A percentile compares a stretch with the other conserved stretches of the same genome.
These are phyloP conservation scores for Aegilops bicornis DNA, from an alignment of 176 grass and related monocot species.

Conservation along the genomic window DNA sequence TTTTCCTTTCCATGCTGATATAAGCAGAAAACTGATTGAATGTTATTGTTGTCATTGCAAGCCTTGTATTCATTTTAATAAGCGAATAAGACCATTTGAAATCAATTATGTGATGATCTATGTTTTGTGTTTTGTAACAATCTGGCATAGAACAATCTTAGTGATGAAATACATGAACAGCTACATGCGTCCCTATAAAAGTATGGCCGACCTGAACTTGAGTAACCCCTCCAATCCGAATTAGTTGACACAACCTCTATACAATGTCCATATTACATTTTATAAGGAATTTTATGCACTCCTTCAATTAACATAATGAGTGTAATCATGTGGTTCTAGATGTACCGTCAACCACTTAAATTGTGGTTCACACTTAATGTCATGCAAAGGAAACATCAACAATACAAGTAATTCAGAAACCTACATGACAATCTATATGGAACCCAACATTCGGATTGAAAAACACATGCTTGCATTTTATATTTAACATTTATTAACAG, in stretches of 20 bases:
- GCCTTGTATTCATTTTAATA: too few relatives aligned
- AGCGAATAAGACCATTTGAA: too few relatives aligned
- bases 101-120: too few relatives aligned
- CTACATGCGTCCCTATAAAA: too few relatives aligned
- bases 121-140: too few relatives aligned
- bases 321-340: background rate
- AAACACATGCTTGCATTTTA: background rate
- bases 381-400: background rate
- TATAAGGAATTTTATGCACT: background rate
- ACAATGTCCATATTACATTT: too few relatives aligned
- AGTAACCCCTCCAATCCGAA: too few relatives aligned
- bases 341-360: background rate
- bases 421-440: background rate
- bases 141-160: too few relatives aligned
- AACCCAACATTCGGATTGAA: background rate
- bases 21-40: background rate
- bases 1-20: constrained; percentile 13
- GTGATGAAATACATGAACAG: too few relatives aligned
- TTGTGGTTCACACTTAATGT: background rate
- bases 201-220: too few relatives aligned
- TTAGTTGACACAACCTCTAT: too few relatives aligned
- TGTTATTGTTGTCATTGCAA: too few relatives aligned
- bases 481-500: background rate
- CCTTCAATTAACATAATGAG: background rate
- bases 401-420: background rate